phyloP scores from a whole-genome alignment of 1,284 basidiomycete genomes.

The Puccinia hordei region DNA sequence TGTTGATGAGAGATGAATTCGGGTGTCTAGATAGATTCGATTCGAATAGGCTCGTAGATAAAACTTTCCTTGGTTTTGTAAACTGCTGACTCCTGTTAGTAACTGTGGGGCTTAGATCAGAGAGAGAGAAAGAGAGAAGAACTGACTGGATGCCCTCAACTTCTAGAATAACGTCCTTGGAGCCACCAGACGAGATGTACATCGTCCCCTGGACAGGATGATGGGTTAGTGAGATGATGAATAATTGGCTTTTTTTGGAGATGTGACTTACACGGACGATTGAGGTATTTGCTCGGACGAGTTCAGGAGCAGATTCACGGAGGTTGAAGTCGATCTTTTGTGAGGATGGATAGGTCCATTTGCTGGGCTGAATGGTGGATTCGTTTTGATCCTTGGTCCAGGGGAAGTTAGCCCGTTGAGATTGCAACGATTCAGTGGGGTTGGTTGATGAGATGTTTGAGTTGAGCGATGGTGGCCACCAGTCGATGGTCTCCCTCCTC shows the following conservation, averaged over 20 bases:
- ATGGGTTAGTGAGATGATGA: neutral
- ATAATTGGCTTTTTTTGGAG: neutral
- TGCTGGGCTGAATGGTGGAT: neutral
- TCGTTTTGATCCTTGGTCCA: neutral
- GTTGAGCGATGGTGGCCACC: conserved; percentile 17
- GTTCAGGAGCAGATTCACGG: conserved; percentile 11
- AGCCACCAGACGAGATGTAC: conserved; percentile 17
- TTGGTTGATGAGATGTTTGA: conserved; percentile 7
- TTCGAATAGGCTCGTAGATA: conserved; percentile 19
- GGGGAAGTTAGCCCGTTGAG: conserved; percentile 16
- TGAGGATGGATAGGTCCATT: neutral
- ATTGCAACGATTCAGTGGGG: neutral
- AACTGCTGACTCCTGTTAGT: neutral
- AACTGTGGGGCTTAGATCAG: neutral
- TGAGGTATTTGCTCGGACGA: conserved; percentile 15
- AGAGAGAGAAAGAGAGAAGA: neutral
- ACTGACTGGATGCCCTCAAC: conserved; percentile 32
- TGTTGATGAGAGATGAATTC: conserved; percentile 33
- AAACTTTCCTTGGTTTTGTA: conserved; percentile 20
- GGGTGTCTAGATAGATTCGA: conserved; percentile 28
- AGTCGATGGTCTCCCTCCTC: conserved; percentile 15
- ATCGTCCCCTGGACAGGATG: conserved; percentile 8
- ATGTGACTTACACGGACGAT: conserved; percentile 11
- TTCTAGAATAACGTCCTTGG: conserved; percentile 25
- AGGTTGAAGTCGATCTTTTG: conserved; percentile 31